Percentiles rank a stretch among this genome's conserved stretches.
These are phyloP conservation scores for Aphanomyces cochlioides DNA, from an alignment of 352 stramenopile genomes.

Conservation along the genomic window DNA sequence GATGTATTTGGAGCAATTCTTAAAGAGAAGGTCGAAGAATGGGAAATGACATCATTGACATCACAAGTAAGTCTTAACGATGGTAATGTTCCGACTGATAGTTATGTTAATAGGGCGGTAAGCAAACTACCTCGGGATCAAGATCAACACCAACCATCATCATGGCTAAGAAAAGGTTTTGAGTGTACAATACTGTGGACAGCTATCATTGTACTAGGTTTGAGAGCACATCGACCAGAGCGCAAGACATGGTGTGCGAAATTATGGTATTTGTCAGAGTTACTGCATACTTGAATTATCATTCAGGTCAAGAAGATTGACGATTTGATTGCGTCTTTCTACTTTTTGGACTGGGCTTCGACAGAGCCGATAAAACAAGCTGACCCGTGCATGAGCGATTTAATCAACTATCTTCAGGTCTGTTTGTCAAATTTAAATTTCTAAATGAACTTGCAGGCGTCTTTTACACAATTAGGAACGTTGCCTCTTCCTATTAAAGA, in stretches of 20 bases:
- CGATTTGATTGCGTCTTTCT: constrained; percentile 66
- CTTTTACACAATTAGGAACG: constrained; percentile 58
- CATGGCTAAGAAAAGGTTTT: constrained; percentile 67
- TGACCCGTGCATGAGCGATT: constrained; percentile 74
- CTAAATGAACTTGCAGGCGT: constrained; percentile 36
- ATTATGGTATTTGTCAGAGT: constrained; percentile 53
- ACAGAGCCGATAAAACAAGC: constrained; percentile 53
- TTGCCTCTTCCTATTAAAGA: constrained; percentile 57
- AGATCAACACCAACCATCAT: constrained; percentile 44
- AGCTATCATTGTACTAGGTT: constrained; percentile 36
- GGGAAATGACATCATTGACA: constrained; percentile 54
- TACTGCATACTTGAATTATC: constrained; percentile 4
- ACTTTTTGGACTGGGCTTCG: constrained; percentile 74
- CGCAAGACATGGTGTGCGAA: constrained; percentile 80
- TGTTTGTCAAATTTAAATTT: no score
- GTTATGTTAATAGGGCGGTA: constrained; percentile 1
- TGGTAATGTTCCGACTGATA: not conserved
- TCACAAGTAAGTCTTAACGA: not conserved
- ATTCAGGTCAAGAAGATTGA: constrained; percentile 77
- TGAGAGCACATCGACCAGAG: constrained; percentile 68
- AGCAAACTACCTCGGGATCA: not conserved
- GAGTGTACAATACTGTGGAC: not conserved
- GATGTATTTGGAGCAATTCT: constrained; percentile 61
- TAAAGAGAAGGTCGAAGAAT: constrained; percentile 61
- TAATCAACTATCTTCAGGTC: constrained; percentile 78